These are phyloP conservation scores for Globisporangium rhizosaccharum DNA, from an alignment of 352 stramenopile genomes.

Conservation along the genomic window DNA sequence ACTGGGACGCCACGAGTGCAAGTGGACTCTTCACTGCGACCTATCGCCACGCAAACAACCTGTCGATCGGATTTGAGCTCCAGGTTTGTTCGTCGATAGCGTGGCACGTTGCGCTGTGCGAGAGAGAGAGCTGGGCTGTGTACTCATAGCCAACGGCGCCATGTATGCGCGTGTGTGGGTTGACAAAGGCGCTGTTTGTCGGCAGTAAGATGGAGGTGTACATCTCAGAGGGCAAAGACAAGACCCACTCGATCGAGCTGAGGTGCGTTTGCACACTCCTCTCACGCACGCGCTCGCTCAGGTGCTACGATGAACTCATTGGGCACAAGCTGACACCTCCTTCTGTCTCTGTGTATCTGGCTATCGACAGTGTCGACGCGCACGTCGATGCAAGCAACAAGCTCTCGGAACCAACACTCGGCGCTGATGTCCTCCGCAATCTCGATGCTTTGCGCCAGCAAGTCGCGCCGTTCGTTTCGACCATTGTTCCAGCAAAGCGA, in stretches of 20 bases:
- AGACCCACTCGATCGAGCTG: constrained; percentile 72
- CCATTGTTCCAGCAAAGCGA: constrained; percentile 43
- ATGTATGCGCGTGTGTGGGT: neutral
- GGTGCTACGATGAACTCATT: neutral
- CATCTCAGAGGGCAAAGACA: constrained; percentile 55
- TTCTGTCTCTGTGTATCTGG: neutral
- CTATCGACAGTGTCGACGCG: constrained; percentile 2
- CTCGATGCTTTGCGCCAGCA: constrained; percentile 39
- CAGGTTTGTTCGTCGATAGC: constrained; percentile 30
- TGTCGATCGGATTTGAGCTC: constrained; percentile 46
- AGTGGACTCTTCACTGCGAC: constrained; percentile 54
- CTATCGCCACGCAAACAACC: constrained; percentile 53
- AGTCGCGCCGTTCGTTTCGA: constrained; percentile 50
- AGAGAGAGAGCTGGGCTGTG: neutral
- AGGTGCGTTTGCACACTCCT: constrained; percentile 22
- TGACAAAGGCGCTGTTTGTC: constrained; percentile 57
- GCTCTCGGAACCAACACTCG: constrained; percentile 13
- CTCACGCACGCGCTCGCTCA: no score
- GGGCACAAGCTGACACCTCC: no score
- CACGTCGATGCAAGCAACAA: constrained; percentile 4
- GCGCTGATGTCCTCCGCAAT: constrained; percentile 44
- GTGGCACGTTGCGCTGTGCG: neutral
- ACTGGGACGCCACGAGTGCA: constrained; percentile 54
- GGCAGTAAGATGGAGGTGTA: constrained; percentile 76
- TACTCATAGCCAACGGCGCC: neutral